These are phyloP conservation scores for Flaveria robusta DNA, from an alignment of 129 eudicot genomes.

Conservation along the genomic window DNA sequence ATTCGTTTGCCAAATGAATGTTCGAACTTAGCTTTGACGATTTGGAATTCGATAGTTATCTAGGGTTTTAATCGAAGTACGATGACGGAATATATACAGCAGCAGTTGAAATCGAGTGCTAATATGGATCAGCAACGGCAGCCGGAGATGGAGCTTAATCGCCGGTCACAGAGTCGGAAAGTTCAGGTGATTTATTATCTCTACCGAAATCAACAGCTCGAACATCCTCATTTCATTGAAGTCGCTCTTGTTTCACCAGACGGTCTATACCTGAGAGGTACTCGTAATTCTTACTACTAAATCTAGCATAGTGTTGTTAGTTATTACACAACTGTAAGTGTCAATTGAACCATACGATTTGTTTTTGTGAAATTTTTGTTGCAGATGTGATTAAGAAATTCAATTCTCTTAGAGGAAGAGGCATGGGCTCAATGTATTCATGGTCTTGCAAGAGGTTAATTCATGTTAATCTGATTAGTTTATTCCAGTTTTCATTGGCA, in stretches of 20 bases:
- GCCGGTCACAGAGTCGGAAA: conserved; percentile 38
- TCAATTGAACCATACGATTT: not conserved
- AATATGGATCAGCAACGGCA: conserved; percentile 60
- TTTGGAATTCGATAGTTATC: not conserved
- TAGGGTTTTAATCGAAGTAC: conserved; percentile 4
- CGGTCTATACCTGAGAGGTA: conserved; percentile 90
- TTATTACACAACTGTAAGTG: not conserved
- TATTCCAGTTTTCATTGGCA: not conserved
- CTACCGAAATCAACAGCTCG: conserved; percentile 80
- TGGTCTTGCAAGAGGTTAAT: conserved; percentile 98
- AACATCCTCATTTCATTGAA: conserved; percentile 96
- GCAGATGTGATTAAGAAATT: conserved; percentile 93
- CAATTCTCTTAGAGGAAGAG: conserved; percentile 81
- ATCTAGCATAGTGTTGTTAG: not conserved
- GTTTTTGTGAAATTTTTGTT: not conserved
- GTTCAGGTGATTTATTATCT: conserved; percentile 85
- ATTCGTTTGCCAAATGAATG: too few species aligned
- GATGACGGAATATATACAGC: conserved; percentile 20
- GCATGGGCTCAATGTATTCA: conserved; percentile 88
- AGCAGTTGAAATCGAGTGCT: conserved; percentile 64
- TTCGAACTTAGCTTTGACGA: not conserved
- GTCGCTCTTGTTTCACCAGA: conserved; percentile 74
- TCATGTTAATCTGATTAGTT: not conserved
- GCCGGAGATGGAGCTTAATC: conserved; percentile 18
- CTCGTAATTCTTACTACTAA: conserved; percentile 38